Conservation (phyloP, 768 basidiomycete species). For the Mycena vitilis region DNA sequence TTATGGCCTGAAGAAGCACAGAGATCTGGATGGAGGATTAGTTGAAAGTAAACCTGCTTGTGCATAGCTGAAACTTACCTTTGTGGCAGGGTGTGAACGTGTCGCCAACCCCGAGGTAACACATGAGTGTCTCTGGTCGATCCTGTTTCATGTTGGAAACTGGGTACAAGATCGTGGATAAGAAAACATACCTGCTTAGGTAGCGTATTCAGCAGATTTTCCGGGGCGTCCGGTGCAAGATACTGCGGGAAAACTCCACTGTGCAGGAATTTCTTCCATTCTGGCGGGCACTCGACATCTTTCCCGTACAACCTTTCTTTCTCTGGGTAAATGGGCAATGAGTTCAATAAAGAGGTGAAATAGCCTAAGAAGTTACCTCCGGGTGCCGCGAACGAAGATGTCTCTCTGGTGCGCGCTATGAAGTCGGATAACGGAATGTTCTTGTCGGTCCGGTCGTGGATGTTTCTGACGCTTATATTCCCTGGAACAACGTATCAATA, state of each 20-base stretch:
- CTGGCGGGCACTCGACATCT: slow-evolving; percentile 74
- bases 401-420: slow-evolving; percentile 55
- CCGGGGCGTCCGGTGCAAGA: slow-evolving; percentile 62
- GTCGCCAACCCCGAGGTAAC: slow-evolving; percentile 84
- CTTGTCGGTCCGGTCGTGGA: slow-evolving; percentile 67
- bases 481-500: slow-evolving; percentile 10
- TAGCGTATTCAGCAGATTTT: slow-evolving; percentile 70
- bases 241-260: slow-evolving; percentile 60
- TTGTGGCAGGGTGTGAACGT: slow-evolving; percentile 90
- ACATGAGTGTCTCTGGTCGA: slow-evolving; percentile 84
- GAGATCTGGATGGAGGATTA: slow-evolving; percentile 50
- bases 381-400: slow-evolving; percentile 47
- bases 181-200: slow-evolving; percentile 59
- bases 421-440: slow-evolving; percentile 65
- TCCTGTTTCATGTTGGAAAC: slow-evolving; percentile 50
- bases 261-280: slow-evolving; percentile 75
- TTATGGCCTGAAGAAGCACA: slow-evolving; percentile 90
- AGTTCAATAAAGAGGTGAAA: slow-evolving; percentile 2
- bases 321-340: slow-evolving; percentile 52
- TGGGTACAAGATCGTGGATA: neutral
- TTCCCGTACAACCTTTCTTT: slow-evolving; percentile 79
- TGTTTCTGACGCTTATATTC: slow-evolving; percentile 76
- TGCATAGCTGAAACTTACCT: slow-evolving; percentile 40
- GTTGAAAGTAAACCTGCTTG: neutral
- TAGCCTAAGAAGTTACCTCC: slow-evolving; percentile 50